Evolutionary conservation across 2,329 filamentous ascomycete species (phyloP), one percentile per base, ranked within the genome.

Genomic region (Chalaropsis thielavioides): DNA sequence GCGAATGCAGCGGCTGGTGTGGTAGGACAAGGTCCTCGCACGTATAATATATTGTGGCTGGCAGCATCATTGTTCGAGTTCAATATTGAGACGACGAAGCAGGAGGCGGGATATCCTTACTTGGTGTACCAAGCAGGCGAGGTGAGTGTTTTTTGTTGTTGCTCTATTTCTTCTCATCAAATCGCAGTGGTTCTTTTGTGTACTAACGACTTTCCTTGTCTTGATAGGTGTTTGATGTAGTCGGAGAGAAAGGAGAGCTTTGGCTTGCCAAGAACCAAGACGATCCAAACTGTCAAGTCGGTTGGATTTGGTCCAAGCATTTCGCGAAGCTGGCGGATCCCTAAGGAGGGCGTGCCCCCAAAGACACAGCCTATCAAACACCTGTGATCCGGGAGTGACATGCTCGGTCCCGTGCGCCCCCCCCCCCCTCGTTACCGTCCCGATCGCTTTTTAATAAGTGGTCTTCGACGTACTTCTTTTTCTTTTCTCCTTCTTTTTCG

Each of bases 241-340:
- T 99, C 72, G 94, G 88, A 38, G 92, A 96, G 75, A 96, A 96
- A 74, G 94, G 94, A 68, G 94, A 99, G 78, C 81, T 97, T 61
- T 99, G 94, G 94, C 84, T 99, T 66, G 94, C 94, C 63, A 90
- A 90, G 75, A 99, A 99, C 73, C 94, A 99, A 76, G 94, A 99
- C 72, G 94, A 99, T 74, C 78, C 84, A 1, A 80, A 79, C 11
- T 83, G 88, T 69, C 81, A 85, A 69, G 86, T 97, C 41, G 94
- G 94, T 62, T 99, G 94, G 94, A 96, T 99, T 71, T 99, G 94
- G 94, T 95, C 92, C 71, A 96, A 96, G 75, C 94, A 99, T 77
- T 99, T 99, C 79, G 88, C 88, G 63, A 84, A 83, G 72, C 72
- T 85, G 68, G 82, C 81, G 61, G 82, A 84, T 71, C 75, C 76